Base-by-base conservation (phyloP, 176 grass and related monocot species). In the Rhynchospora breviuscula region DNA sequence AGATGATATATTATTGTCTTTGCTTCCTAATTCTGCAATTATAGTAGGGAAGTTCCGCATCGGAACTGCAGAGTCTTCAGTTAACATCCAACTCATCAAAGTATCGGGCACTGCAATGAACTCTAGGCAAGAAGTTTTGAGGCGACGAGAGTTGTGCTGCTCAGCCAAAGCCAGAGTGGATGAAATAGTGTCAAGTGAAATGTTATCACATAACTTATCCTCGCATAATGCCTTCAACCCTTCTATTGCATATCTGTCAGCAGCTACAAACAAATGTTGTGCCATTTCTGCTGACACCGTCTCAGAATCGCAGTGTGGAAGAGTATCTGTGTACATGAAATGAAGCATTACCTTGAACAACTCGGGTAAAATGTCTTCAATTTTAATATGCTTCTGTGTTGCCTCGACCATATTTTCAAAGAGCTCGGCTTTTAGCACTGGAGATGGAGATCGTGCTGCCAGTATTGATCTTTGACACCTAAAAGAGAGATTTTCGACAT, bases 181-280 rank as follows among this genome's bases (percentile, higher is more conserved):
- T 1, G 9, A 4, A 73, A 73, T 8, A 6, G 69, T 73, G 69
- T 73, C 69, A 23, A 73, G n/a, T 0, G 45, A 74, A 23, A 74
- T 25, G 10, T 3, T 12, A 51, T 10, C 46, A 49, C 45, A 48
- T 74, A 74, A 48, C 57, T 59, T 59, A n/a, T 59, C 18, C 57
- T 59, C 57, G 3, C 77, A 79, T 79, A 60, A 18, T 35, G 33
- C 17, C 53, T 79, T 79, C 51, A 79, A 58, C 57, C 51, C 77
- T 58, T 79, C 77, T 40, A 79, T 44, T 21, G 52, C 53, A 31
- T 79, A 79, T 59, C 77, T 79, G 35, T 79, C 23, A 44, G 77
- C 10, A 33, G 77, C 77, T n/a, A 79, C 77, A 61, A 79, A 79
- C 33, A 79, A 79, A 21, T 79, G 77, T 44, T 79, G 77, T 21